Evolutionary conservation across 306 rosid species (phyloP).

Genomic region (Cucurbita ficifolia): DNA sequence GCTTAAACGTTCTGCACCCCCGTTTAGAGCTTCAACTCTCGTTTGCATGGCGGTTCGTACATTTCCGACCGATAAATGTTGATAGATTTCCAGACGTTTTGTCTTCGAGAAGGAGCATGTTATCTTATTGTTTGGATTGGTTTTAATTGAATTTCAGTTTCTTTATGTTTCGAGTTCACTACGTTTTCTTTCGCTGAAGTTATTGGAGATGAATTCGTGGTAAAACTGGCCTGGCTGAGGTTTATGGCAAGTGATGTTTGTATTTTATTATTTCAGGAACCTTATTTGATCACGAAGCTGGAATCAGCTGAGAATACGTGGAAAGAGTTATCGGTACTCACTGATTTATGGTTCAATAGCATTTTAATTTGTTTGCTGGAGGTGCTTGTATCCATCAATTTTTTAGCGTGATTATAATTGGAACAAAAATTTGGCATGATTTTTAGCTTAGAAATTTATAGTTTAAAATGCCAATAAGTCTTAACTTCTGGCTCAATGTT

Average conservation of each 20-base stretch:
- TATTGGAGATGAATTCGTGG: neutral
- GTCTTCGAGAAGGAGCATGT: neutral
- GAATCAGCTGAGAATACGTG: constrained; percentile 93
- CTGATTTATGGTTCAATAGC: neutral
- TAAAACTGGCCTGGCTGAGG: neutral
- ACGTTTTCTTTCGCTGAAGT: neutral
- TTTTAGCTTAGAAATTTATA: neutral
- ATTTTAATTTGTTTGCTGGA: neutral
- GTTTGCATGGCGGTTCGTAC: constrained; percentile 79
- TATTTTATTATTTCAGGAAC: constrained; percentile 44
- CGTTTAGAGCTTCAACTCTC: constrained; percentile 26
- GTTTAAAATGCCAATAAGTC: too few species aligned
- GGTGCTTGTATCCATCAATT: neutral
- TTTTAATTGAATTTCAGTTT: neutral
- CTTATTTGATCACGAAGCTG: constrained; percentile 67
- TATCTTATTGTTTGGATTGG: neutral
- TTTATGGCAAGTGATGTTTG: neutral
- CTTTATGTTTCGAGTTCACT: neutral
- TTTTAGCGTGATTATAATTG: neutral
- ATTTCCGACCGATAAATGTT: neutral
- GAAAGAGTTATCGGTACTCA: constrained; percentile 78
- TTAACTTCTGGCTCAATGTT: neutral
- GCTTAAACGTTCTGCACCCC: constrained; percentile 14
- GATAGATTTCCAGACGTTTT: neutral
- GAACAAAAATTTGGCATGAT: neutral